These are phyloP conservation scores for Kalmusia sp. DNA, from an alignment of 2,329 filamentous ascomycete genomes.

Conservation along the genomic window DNA sequence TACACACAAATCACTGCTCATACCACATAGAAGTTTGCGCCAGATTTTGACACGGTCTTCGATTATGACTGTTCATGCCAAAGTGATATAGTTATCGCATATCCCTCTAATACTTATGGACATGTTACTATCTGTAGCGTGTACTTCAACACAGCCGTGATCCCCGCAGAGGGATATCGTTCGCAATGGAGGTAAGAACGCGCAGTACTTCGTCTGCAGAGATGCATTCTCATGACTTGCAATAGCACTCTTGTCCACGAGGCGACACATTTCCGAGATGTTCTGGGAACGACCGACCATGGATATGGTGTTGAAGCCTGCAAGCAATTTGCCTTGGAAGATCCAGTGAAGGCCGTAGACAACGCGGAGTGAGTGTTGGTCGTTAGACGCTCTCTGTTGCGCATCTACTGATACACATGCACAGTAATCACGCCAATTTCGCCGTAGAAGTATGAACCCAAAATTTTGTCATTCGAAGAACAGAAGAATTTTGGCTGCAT, in stretches of 20 bases:
- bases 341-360: not conserved
- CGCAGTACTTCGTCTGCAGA: too few relatives aligned
- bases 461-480: too few relatives aligned
- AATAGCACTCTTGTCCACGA: constrained; percentile 1
- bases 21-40: not conserved
- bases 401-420: not conserved
- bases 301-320: constrained; percentile 1
- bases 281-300: not conserved
- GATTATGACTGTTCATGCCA: not conserved
- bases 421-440: constrained; percentile 4
- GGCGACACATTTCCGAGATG: constrained; percentile 2
- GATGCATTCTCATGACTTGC: too few relatives aligned
- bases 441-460: constrained; percentile 1
- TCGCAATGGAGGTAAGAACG: not conserved
- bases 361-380: constrained; percentile 4
- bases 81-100: not conserved
- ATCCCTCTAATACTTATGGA: not conserved
- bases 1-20: not conserved
- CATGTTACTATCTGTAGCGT: not conserved
- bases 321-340: not conserved
- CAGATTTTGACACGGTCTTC: not conserved
- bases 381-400: not conserved
- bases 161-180: not conserved
- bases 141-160: not conserved
- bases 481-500: too few relatives aligned